Percentiles rank a stretch among this genome's conserved stretches.
Conservation (phyloP, 2,329 filamentous ascomycete species). For the Aspergillus clavatus region DNA sequence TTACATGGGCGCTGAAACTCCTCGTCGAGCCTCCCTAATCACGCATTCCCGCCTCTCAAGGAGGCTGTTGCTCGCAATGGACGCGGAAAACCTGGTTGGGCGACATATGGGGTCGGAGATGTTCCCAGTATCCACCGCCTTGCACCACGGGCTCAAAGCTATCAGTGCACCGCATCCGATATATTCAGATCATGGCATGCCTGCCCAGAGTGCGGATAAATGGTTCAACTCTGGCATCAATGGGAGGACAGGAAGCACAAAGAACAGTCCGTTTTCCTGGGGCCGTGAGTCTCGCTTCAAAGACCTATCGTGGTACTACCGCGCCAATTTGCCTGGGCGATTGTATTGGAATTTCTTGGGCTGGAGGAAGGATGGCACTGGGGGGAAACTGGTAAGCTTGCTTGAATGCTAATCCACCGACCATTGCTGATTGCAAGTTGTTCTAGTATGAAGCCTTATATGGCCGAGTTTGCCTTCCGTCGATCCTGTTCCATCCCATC, state of each 20-base stretch:
- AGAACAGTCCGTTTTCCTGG: conserved; percentile 31
- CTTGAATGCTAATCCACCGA: background rate
- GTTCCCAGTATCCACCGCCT: conserved; percentile 66
- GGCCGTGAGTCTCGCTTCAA: conserved; percentile 30
- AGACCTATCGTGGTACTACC: conserved; percentile 33
- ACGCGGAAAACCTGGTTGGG: conserved; percentile 67
- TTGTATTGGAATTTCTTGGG: conserved; percentile 30
- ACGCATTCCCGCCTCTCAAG: conserved; percentile 71
- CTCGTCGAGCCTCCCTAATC: conserved; percentile 71
- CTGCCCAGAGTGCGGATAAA: conserved; percentile 22
- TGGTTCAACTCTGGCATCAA: conserved; percentile 31
- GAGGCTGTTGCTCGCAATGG: conserved; percentile 68
- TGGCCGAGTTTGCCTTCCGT: conserved; percentile 24
- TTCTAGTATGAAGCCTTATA: conserved; percentile 8
- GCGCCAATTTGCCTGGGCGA: conserved; percentile 27
- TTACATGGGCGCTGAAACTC: conserved; percentile 51
- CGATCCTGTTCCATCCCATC: conserved; percentile 28
- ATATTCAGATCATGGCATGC: conserved; percentile 72
- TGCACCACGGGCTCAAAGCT: conserved; percentile 74
- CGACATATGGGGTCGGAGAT: conserved; percentile 77
- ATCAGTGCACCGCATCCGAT: conserved; percentile 75
- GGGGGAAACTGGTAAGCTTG: conserved; percentile 9
- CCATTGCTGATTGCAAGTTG: background rate
- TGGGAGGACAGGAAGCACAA: conserved; percentile 27
- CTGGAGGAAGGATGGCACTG: conserved; percentile 25